Base-by-base conservation (phyloP, 805 yeast species). In the Wickerhamiella bombiphila region DNA sequence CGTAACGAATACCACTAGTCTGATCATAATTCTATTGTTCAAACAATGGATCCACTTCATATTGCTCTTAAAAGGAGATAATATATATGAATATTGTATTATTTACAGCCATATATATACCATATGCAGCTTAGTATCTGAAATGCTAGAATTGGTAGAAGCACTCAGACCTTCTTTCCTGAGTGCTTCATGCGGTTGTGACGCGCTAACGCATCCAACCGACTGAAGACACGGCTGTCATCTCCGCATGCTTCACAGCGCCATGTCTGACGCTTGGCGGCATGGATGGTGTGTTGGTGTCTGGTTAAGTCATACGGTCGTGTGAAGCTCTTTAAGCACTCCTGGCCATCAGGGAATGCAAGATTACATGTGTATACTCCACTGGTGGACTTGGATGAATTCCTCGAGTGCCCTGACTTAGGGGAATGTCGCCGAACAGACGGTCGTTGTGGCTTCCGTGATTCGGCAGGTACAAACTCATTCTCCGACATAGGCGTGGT, bases 281-380 rank as follows among this genome's bases (percentile, higher is more conserved):
- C 91, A 57, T 88, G 98, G 38, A 88, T 86, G 0, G 97, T 91
- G 52, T 88, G 94, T 58, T 88, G 95, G 58, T 88, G 98, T 50
- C 98, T 72, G 19, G 86, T 79, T 52, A 88, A 66, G 62, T 88
- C 98, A 55, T 88, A 88, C 15, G 95, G 93, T 53, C 98, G 72
- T 14, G 96, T 83, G 54, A 88, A 88, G 51, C 75, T 74, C 59
- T 80, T 80, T 48, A 68, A 61, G 58, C 94, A 82, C 18, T 72
- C 70, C 43, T 63, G 54, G 14, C 79, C 56, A 16, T 38, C 41
- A n/a, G 44, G 35, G 29, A 44, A 38, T 8, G 36, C 16, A 47
- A 44, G 40, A 22, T 41, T 43, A 38, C 51, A 49, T 11, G 42
- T 39, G 34, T 49, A 49, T 4, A 46, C 24, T n/a, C 39, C 40